phyloP scores from a whole-genome alignment of 1,139 yeast species.

The Suhomyces yuchorum region DNA sequence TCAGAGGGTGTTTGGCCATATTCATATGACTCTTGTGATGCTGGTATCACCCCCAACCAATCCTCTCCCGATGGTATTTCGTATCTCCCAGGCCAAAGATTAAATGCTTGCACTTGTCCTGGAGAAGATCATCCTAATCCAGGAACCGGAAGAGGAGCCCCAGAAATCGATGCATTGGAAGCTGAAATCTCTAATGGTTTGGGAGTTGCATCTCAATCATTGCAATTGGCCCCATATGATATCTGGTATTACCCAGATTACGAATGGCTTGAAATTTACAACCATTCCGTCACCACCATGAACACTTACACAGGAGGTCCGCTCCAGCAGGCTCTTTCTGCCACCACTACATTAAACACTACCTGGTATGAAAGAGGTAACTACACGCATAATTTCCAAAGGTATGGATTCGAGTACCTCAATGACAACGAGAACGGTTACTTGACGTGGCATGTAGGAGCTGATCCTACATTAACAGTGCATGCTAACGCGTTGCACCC shows the following conservation, averaged over 20 bases:
- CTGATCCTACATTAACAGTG: slow-evolving; percentile 28
- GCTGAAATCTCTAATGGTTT: slow-evolving; percentile 22
- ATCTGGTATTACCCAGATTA: slow-evolving; percentile 35
- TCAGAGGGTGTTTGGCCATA: slow-evolving; percentile 92
- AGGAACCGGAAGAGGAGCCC: slow-evolving; percentile 34
- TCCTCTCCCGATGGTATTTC: slow-evolving; percentile 80
- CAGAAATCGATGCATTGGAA: slow-evolving; percentile 35
- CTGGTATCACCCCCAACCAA: slow-evolving; percentile 89
- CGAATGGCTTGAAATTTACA: slow-evolving; percentile 26
- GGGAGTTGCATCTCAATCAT: slow-evolving; percentile 33
- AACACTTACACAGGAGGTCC: slow-evolving; percentile 35
- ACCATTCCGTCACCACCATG: slow-evolving; percentile 27
- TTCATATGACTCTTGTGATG: slow-evolving; percentile 79
- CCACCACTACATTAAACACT: slow-evolving; percentile 27
- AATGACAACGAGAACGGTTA: slow-evolving; percentile 28
- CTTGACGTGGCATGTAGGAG: slow-evolving; percentile 31
- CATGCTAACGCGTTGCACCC: slow-evolving; percentile 30
- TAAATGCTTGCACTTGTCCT: slow-evolving; percentile 42
- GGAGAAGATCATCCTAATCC: slow-evolving; percentile 33
- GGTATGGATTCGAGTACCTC: slow-evolving; percentile 29
- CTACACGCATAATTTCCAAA: slow-evolving; percentile 24
- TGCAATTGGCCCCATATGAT: slow-evolving; percentile 33
- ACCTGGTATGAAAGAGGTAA: slow-evolving; percentile 30
- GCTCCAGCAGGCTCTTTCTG: slow-evolving; percentile 32
- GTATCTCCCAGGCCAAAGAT: slow-evolving; percentile 74